phyloP scores from a whole-genome alignment of 495 filamentous ascomycete species.

The Neurospora sp. region DNA sequence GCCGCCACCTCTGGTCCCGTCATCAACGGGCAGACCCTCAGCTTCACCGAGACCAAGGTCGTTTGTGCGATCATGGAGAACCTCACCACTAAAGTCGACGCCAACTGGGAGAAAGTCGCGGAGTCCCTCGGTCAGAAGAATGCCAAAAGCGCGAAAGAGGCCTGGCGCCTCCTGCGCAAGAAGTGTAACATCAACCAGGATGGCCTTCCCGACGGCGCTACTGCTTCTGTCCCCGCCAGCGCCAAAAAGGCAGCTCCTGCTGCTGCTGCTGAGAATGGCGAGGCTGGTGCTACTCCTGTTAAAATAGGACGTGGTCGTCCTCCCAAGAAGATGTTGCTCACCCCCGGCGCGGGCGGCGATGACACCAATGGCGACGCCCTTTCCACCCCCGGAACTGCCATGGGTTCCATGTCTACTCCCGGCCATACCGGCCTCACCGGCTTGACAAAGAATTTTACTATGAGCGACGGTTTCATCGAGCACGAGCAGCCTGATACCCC shows the following conservation, averaged over 20 bases:
- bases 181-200: background rate
- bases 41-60: background rate
- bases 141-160: conserved; percentile 5
- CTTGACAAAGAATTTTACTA: background rate
- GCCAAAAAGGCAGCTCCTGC: background rate
- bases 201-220: background rate
- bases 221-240: background rate
- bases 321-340: background rate
- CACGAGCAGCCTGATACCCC: background rate
- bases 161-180: conserved; percentile 6
- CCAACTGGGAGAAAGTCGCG: conserved; percentile 1
- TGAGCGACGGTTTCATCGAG: background rate
- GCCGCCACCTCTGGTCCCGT: background rate
- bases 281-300: too few species aligned
- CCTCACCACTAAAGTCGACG: conserved; percentile 2
- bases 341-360: too few species aligned
- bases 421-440: background rate
- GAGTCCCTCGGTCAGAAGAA: background rate
- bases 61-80: background rate
- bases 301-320: background rate
- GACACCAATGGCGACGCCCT: too few species aligned
- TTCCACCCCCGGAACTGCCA: too few species aligned
- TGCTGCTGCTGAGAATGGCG: too few species aligned
- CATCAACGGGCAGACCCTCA: background rate
- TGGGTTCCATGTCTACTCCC: background rate